phyloP scores from a whole-genome alignment of 768 basidiomycete genomes.

The Podaxis rugospora region DNA sequence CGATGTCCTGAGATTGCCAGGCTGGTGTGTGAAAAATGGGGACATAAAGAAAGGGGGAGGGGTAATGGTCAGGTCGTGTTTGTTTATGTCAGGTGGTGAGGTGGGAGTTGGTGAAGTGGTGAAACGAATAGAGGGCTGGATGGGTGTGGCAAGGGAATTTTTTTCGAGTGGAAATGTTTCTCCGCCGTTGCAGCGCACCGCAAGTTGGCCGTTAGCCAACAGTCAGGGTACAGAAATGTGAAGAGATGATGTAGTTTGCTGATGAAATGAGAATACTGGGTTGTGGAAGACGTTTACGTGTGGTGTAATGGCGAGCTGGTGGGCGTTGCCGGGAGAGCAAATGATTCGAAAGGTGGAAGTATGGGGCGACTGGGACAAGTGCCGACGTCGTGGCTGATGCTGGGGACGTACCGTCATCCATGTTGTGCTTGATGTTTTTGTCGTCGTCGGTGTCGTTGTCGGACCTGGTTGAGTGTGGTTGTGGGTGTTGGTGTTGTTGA shows the following conservation, averaged over 20 bases:
- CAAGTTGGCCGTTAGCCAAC: constrained; percentile 43
- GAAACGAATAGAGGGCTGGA: neutral
- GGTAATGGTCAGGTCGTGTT: neutral
- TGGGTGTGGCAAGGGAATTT: neutral
- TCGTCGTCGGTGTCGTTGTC: constrained; percentile 15
- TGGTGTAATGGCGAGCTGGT: neutral
- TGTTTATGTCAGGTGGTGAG: constrained; percentile 12
- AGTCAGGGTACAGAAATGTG: constrained; percentile 21
- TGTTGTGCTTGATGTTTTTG: constrained; percentile 19
- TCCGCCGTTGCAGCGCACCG: constrained; percentile 15
- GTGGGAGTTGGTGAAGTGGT: neutral
- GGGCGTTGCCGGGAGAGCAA: constrained; percentile 4
- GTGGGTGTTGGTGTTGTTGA: constrained; percentile 3
- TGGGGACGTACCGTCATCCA: constrained; percentile 80
- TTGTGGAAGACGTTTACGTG: constrained; percentile 6
- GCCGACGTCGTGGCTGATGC: constrained; percentile 70
- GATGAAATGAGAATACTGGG: constrained; percentile 19
- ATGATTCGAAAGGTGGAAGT: constrained; percentile 10
- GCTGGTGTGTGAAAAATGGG: constrained; percentile 41
- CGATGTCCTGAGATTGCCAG: constrained; percentile 83
- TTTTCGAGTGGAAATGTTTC: constrained; percentile 1
- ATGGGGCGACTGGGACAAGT: constrained; percentile 41
- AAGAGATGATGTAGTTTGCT: constrained; percentile 19
- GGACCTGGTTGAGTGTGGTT: neutral
- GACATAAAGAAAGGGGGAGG: constrained; percentile 13